Evolutionary conservation across 345 rosid genomes (phyloP), one percentile per base, ranked within the genome.

Genomic region (Adansonia digitata): DNA sequence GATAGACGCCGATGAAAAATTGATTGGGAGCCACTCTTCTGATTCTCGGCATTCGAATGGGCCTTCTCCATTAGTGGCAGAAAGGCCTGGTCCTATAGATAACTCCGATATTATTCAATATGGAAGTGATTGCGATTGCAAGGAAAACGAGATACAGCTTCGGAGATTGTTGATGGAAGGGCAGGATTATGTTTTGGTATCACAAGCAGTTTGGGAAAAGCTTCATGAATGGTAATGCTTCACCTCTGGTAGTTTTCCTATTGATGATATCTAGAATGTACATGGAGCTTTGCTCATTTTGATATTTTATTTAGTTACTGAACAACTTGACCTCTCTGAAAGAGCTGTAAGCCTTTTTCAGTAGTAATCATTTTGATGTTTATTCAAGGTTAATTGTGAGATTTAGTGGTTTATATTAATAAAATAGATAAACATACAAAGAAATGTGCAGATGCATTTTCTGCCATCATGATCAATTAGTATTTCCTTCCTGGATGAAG

Each of bases 71-170:
- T 57, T 64, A 51, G 61, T 52, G 61, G 74, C 76, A n/a, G 85
- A 76, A 57, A 87, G 93, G 77, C 95, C 98, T 15, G 92, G 97
- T 39, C 90, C 93, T 8, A 87, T 93, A 65, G 91, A 91, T 74
- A 94, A 94, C 72, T 80, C 88, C 24, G 95, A 92, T 79, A 79
- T 94, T 61, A 61, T 91, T 24, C 82, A 85, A 31, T 79, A 53
- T 59, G 88, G 76, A 66, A 77, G 60, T 68, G 64, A 46, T 39
- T 22, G 42, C 34, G 84, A 40, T 31, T 27, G 27, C 49, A 83
- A 83, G 46, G 81, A 77, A 48, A 83, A 78, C 78, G 91, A 86
- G 74, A 78, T 84, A 15, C 90, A 86, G 77, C 77, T 92, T 60
- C 66, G 48, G 71, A 85, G 73, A 77, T 82, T 39, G 62, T 79